Conservation (phyloP, 129 eudicot genomes). For the Kitagawia praeruptora region DNA sequence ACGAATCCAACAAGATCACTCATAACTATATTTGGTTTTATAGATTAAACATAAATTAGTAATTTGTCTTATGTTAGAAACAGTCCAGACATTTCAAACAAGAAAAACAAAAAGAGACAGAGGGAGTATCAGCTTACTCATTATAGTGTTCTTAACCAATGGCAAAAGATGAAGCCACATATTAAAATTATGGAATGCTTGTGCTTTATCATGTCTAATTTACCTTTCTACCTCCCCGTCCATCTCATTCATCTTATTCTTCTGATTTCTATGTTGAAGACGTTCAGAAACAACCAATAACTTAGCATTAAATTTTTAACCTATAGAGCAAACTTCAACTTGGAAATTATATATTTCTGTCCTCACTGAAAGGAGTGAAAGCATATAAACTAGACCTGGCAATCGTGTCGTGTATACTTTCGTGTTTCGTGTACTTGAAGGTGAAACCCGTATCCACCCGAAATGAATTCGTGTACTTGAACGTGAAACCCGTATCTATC, state of each 20-base stretch:
- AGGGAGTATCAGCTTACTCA: neutral
- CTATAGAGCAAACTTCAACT: conserved; percentile 31
- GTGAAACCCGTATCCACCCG: no score
- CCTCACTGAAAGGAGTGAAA: conserved; percentile 63
- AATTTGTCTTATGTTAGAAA: no score
- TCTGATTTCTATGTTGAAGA: conserved; percentile 18
- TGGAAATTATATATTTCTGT: conserved; percentile 40
- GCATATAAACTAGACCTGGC: conserved; percentile 43
- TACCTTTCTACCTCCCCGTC: conserved; percentile 37
- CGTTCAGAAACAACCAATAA: conserved; percentile 8
- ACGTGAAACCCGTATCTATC: no score
- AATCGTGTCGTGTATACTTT: no score
- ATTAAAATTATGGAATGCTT: conserved; percentile 24
- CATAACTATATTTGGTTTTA: no score
- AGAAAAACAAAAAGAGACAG: no score
- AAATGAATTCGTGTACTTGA: no score
- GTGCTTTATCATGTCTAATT: conserved; percentile 24
- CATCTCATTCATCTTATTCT: conserved; percentile 26
- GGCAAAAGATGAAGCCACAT: conserved; percentile 24
- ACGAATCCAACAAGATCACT: no score
- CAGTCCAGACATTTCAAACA: no score
- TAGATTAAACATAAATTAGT: no score
- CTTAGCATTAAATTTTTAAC: conserved; percentile 30
- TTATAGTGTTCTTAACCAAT: conserved; percentile 9
- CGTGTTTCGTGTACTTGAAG: no score